Base-by-base conservation (phyloP, 2,329 filamentous ascomycete genomes). In the Colletotrichum graminicola region DNA sequence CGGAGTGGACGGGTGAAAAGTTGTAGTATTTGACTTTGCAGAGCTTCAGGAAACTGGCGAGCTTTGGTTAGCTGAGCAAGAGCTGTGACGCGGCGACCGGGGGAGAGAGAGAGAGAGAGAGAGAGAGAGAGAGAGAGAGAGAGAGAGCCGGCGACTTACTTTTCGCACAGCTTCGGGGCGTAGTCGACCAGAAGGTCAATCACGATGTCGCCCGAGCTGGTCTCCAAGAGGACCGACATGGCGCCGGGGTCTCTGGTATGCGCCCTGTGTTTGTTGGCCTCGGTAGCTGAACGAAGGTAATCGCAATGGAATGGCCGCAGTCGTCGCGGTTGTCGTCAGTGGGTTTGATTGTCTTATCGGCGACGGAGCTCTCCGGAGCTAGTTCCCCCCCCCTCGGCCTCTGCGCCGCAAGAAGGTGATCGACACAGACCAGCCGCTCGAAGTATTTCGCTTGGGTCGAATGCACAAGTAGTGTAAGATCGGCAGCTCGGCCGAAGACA, bases 11-110 rank as follows among this genome's bases (percentile, higher is more conserved):
- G 34, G 95, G 96, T 7, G 94, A 91, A 81, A 97, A 98, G 85
- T 98, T 98, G 90, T 98, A 99, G 85, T 98, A 99, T 85, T 98
- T 99, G 83, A 94, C 87, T 84, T 98, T 98, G 90, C 96, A 98
- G 76, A 99, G 93, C 87, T 99, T 98, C 68, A 99, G 86, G 82
- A 99, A 98, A 87, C 94, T 97, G 82, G 85, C 86, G 85, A 83
- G 77, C 79, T 73, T 78, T 80, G 80, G 85, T 92, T 85, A 91
- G 89, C 84, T 78, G 77, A 79, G 75, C 36, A 61, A 51, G 67
- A 69, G 56, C 66, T 55, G 61, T 55, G 61, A 59, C 66, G 60
- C 47, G 41, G 43, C 32, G 29, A 34, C 21, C n/a, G 47, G 41
- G 23, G 8, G 49, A 62, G 5, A n/a, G n/a, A n/a, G n/a, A n/a